A percentile compares a stretch with the other conserved stretches of the same genome.
Evolutionary conservation across 371 early-diverging fungal species (phyloP).

Genomic region (Circinella umbellata): DNA sequence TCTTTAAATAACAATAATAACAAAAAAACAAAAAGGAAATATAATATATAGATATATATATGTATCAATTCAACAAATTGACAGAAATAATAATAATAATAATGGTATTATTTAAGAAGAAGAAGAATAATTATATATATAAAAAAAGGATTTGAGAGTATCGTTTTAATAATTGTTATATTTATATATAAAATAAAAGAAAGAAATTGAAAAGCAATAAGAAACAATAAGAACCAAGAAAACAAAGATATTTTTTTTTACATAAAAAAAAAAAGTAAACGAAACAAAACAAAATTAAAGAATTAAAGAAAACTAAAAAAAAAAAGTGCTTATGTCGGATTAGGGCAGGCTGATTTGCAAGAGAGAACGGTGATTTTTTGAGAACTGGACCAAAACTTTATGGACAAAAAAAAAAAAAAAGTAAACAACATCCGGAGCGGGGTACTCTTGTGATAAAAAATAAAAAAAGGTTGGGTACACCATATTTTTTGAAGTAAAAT

Average conservation of each 20-base stretch:
- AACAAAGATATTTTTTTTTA: background rate
- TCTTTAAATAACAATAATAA: background rate
- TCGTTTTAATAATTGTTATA: no score
- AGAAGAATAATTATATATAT: no score
- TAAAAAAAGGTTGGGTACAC: background rate
- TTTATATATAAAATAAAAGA: no score
- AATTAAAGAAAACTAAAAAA: background rate
- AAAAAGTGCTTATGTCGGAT: constrained; percentile 1
- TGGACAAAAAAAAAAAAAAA: constrained; percentile 4
- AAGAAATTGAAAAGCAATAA: no score
- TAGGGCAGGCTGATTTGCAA: constrained; percentile 17
- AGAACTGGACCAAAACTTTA: constrained; percentile 21
- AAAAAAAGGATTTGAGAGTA: no score
- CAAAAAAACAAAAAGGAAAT: no score
- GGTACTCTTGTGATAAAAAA: constrained; percentile 11
- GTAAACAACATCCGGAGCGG: constrained; percentile 10
- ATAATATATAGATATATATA: no score
- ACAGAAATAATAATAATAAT: no score
- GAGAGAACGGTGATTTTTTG: constrained; percentile 14
- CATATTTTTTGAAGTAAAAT: no score
- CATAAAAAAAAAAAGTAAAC: background rate
- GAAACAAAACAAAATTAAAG: background rate
- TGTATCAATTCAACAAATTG: no score
- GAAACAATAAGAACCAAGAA: no score
- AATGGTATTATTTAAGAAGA: no score